Base-by-base conservation (phyloP, 805 yeast species). In the Candida endomychidarum region DNA sequence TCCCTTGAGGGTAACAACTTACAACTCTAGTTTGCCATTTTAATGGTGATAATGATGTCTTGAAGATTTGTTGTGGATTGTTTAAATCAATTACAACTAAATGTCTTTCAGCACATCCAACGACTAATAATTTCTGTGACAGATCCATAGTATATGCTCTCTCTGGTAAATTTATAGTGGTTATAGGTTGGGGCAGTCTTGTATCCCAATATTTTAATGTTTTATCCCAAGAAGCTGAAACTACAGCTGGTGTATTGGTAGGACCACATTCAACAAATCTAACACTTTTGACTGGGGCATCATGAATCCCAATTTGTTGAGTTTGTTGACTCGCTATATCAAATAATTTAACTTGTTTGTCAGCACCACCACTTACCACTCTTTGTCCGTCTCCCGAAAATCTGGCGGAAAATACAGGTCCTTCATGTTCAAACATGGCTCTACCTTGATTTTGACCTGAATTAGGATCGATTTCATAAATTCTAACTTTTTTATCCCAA, bases 201-300 rank as follows among this genome's bases (percentile, higher is more conserved):
- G 86, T 72, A 64, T 93, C 98, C 99, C 99, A 91, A 63, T 93
- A 93, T 58, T 79, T 81, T 47, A 93, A 65, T 1, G 97, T 88
- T 65, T 88, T 89, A 64, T 93, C 99, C 97, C 97, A 93, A 5
- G 96, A 87, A 6, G 96, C 96, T 31, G 90, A 79, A 3, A 89
- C 97, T 19, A 91, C 79, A 48, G 86, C 86, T 29, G 78, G 88
- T 1, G 88, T 77, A 52, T 85, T 86, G 7, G 81, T 70, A n/a
- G 90, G 88, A 0, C 95, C 96, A 57, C 90, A 83, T 46, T 82
- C 83, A 8, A 87, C 96, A 46, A 76, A 80, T 40, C 95, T 70
- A 16, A 91, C 85, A 10, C 77, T 60, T 41, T 75, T 77, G 3
- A 93, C 95, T 0, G 96, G 75, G 3, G 82, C 87, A 57, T 83